Base-by-base conservation (phyloP, 192 early-diverging fungal species). In the Kappamyces sp. region DNA sequence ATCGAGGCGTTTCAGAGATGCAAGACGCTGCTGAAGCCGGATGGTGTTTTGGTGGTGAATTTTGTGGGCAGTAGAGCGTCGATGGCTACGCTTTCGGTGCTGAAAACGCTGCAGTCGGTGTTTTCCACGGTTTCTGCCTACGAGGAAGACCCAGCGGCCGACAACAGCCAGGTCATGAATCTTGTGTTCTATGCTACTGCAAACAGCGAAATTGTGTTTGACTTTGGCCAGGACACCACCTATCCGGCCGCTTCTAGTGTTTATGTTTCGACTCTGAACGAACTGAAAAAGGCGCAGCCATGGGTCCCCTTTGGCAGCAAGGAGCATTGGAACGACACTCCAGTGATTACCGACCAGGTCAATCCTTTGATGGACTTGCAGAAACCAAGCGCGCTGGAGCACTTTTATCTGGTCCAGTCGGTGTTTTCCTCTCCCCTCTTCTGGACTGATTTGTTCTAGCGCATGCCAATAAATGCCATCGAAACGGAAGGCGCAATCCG, bases 41-140 rank as follows among this genome's bases (percentile, higher is more conserved):
- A 86, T 65, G 93, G 93, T 22, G 68, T 92, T 29, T 68, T 96
- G 50, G 86, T 88, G 8, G 62, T 95, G 86, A 91, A 94, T 73
- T 90, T 87, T 76, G 90, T 88, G 4, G 88, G 87, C 35, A 76
- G 75, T 3, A 58, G 80, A 42, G 59, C 62, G 57, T 76, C 67
- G n/a, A 65, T 74, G 37, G 71, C 77, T 5, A 76, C 89, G 5
- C 54, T 70, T 4, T 77, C 82, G 38, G 76, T 91, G 29, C 55
- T 76, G 12, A 74, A 67, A 31, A 93, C 91, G 4, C 68, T 89
- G 15, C 68, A 71, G 22, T 49, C 79, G 1, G 75, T 88, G 30
- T 94, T 89, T 57, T 61, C 78, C 4, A 65, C 87, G 55, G 72
- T 88, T 5, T 74, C 74, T 22, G 84, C 77, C 64, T 88, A 83